Percentiles rank a stretch among this genome's conserved stretches.
These are phyloP conservation scores for Verticillium longisporum DNA, from an alignment of 2,329 filamentous ascomycete genomes.

Conservation along the genomic window DNA sequence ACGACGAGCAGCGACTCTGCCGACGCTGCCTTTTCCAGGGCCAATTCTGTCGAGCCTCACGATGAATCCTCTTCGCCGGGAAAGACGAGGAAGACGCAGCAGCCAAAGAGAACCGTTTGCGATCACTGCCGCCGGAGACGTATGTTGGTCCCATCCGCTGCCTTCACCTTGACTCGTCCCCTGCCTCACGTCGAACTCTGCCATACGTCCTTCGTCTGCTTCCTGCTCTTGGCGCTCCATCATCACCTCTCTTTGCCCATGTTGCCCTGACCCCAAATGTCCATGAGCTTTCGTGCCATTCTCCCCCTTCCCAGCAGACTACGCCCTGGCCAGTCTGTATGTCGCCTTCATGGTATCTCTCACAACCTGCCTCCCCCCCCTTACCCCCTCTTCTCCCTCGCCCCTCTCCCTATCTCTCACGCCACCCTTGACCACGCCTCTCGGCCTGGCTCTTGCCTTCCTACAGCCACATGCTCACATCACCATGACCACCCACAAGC, in stretches of 20 bases:
- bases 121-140: conserved; percentile 37
- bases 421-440: too few species aligned
- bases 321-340: conserved; percentile 10
- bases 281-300: conserved; percentile 11
- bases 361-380: too few species aligned
- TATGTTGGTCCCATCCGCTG: conserved; percentile 17
- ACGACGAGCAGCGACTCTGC: neutral
- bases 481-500: neutral
- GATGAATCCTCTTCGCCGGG: conserved; percentile 8
- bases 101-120: conserved; percentile 31
- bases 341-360: conserved; percentile 6
- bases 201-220: too few species aligned
- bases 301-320: conserved; percentile 12
- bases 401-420: too few species aligned
- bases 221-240: too few species aligned
- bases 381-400: too few species aligned
- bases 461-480: neutral
- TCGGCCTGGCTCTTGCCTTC: too few species aligned
- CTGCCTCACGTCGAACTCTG: too few species aligned
- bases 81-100: conserved; percentile 8
- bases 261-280: too few species aligned
- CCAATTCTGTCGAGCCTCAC: conserved; percentile 10
- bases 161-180: neutral
- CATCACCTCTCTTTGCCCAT: too few species aligned
- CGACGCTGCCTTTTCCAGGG: neutral